phyloP scores from a whole-genome alignment of 2,329 filamentous ascomycete genomes.

The Lecanicillium sp. region DNA sequence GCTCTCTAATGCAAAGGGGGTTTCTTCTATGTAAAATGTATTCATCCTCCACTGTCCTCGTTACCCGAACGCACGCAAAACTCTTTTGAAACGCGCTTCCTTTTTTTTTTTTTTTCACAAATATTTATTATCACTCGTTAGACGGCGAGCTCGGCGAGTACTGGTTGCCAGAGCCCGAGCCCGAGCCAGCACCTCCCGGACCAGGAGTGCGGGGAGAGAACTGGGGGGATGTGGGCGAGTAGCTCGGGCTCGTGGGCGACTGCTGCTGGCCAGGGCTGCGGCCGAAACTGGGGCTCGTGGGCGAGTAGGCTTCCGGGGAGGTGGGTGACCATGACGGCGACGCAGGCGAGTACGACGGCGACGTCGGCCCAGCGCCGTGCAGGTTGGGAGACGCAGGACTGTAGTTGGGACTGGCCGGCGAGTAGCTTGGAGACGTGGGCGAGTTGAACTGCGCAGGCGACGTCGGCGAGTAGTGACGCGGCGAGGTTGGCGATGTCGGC shows the following conservation, averaged over 20 bases:
- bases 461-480: conserved; percentile 58
- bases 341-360: conserved; percentile 61
- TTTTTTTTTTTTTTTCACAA: background rate
- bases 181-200: conserved; percentile 25
- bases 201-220: conserved; percentile 42
- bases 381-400: conserved; percentile 61
- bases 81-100: background rate
- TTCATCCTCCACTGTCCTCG: background rate
- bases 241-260: conserved; percentile 64
- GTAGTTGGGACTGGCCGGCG: conserved; percentile 64
- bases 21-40: conserved; percentile 9
- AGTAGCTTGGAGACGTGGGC: conserved; percentile 68
- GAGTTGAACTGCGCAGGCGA: conserved; percentile 70
- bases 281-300: conserved; percentile 56
- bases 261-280: conserved; percentile 47
- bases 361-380: conserved; percentile 38
- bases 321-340: conserved; percentile 76
- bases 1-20: conserved; percentile 11
- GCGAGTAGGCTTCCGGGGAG: conserved; percentile 58
- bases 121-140: conserved; percentile 24
- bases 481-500: conserved; percentile 53
- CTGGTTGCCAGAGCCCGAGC: conserved; percentile 32
- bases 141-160: conserved; percentile 35
- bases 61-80: conserved; percentile 2
- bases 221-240: conserved; percentile 57